Evolutionary conservation across 2,329 filamentous ascomycete species (phyloP).

Genomic region (Pyricularia sp.): DNA sequence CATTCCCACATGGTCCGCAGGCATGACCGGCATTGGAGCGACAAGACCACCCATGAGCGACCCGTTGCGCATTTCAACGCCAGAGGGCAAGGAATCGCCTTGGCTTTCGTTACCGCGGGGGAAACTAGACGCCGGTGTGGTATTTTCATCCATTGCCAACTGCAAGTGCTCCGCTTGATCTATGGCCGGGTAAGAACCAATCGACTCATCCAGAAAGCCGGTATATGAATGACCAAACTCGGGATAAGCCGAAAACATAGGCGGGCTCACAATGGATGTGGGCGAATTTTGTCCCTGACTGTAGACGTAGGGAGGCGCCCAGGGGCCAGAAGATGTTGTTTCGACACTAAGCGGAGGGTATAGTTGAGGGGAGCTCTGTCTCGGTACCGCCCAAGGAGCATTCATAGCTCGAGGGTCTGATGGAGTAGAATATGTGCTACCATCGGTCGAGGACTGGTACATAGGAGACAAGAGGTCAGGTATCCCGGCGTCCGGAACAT

Average conservation of each 20-base stretch:
- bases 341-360: slow-evolving; percentile 1
- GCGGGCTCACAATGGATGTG: background rate
- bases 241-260: background rate
- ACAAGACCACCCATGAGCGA: slow-evolving; percentile 24
- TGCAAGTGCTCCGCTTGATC: slow-evolving; percentile 22
- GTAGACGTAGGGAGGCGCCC: background rate
- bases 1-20: slow-evolving; percentile 24
- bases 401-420: background rate
- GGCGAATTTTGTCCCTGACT: background rate
- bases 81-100: background rate
- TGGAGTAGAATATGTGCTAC: slow-evolving; percentile 6
- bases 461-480: slow-evolving; percentile 4
- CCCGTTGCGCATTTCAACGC: background rate
- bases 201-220: background rate
- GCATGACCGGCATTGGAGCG: slow-evolving; percentile 30
- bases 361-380: background rate
- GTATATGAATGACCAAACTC: background rate
- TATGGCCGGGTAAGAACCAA: background rate
- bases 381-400: background rate
- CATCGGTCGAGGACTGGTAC: slow-evolving; percentile 6
- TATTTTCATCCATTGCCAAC: slow-evolving; percentile 5
- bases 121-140: background rate
- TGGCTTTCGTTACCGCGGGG: background rate
- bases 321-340: background rate
- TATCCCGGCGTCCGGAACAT: background rate